phyloP scores from a whole-genome alignment of 2,329 filamentous ascomycete species.

The Hypomyces rosellus region DNA sequence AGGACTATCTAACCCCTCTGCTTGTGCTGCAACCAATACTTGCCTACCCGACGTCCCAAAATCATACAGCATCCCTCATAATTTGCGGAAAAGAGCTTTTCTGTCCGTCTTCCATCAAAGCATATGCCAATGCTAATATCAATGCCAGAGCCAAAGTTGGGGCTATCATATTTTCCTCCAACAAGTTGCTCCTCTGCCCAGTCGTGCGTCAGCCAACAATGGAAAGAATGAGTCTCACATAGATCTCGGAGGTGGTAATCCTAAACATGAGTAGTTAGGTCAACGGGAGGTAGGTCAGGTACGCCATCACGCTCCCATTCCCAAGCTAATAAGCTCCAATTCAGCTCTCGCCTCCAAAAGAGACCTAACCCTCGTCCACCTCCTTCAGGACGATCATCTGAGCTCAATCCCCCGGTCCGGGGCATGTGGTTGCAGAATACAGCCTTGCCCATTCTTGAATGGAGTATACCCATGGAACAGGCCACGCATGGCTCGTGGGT shows the following conservation, averaged over 20 bases:
- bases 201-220: constrained; percentile 1
- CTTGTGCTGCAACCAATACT: constrained; percentile 29
- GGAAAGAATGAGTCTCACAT: constrained; percentile 26
- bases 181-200: not conserved
- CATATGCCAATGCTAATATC: not conserved
- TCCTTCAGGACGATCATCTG: constrained; percentile 58
- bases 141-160: not conserved
- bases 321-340: constrained; percentile 81
- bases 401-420: constrained; percentile 73
- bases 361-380: constrained; percentile 58
- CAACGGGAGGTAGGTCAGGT: constrained; percentile 33
- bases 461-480: constrained; percentile 93
- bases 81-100: not conserved
- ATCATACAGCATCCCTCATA: constrained; percentile 12
- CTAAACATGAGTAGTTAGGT: constrained; percentile 46
- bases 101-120: not conserved
- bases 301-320: constrained; percentile 55
- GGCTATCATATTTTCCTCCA: not conserved
- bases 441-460: constrained; percentile 84
- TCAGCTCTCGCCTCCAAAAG: constrained; percentile 70
- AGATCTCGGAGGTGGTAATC: constrained; percentile 36
- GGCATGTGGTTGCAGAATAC: constrained; percentile 76
- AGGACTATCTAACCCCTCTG: constrained; percentile 47
- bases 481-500: constrained; percentile 95
- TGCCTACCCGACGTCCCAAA: constrained; percentile 17